Percentiles rank a stretch among this genome's conserved stretches.
These are phyloP conservation scores for Hyphopichia pseudoburtonii DNA, from an alignment of 1,139 yeast species.

Conservation along the genomic window DNA sequence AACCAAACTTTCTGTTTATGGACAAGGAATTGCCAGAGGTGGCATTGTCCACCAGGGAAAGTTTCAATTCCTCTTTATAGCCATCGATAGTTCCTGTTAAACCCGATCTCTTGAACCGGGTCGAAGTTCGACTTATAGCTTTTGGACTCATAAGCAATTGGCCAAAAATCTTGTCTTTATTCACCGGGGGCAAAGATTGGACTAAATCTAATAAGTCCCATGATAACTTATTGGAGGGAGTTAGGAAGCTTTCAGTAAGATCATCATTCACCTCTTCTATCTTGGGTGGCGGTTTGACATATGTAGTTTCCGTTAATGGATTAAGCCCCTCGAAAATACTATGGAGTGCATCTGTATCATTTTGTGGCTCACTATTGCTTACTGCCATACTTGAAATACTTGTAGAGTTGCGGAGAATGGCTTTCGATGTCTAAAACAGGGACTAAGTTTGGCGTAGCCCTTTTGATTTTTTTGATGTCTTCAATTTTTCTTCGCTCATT, in stretches of 20 bases:
- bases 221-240: constrained; percentile 50
- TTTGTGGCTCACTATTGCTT: neutral
- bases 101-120: constrained; percentile 70
- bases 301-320: constrained; percentile 4
- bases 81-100: constrained; percentile 66
- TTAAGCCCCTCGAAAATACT: constrained; percentile 7
- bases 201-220: constrained; percentile 63
- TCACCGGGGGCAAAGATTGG: constrained; percentile 42
- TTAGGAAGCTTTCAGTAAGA: constrained; percentile 33
- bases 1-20: constrained; percentile 64
- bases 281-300: constrained; percentile 3
- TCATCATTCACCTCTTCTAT: constrained; percentile 10
- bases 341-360: neutral
- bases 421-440: too few relatives aligned
- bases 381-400: too few relatives aligned
- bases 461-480: too few relatives aligned
- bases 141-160: constrained; percentile 51
- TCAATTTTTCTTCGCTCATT: too few relatives aligned
- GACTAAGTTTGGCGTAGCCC: too few relatives aligned
- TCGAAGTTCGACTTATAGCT: constrained; percentile 53
- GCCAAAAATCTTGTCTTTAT: constrained; percentile 33
- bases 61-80: constrained; percentile 59
- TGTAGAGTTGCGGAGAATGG: too few relatives aligned
- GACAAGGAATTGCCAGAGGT: constrained; percentile 70
- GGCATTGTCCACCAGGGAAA: constrained; percentile 54